Percentiles rank a stretch among this genome's conserved stretches.
Evolutionary conservation across 495 filamentous ascomycete genomes (phyloP).

Genomic region (Penicillium nucicola): DNA sequence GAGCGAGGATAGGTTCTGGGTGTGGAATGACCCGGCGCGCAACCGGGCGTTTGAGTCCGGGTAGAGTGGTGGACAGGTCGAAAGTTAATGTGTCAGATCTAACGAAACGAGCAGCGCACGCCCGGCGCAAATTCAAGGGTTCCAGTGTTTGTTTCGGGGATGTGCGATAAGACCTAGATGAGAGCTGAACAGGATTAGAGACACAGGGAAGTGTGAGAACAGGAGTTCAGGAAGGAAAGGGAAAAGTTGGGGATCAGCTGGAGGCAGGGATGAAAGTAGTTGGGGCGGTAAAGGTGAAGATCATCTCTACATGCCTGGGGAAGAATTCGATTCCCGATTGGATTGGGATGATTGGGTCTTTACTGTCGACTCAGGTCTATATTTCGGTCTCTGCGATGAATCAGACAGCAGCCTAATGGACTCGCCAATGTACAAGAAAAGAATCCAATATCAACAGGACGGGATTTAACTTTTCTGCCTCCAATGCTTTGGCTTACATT

Average conservation of each 20-base stretch:
- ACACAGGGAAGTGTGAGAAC: background rate
- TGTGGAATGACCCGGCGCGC: background rate
- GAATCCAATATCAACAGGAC: no score
- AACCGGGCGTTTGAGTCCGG: background rate
- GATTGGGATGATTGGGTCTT: no score
- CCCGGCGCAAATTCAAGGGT: conserved; percentile 20
- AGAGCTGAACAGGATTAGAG: background rate
- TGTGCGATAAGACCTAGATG: background rate
- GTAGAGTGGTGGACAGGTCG: no score
- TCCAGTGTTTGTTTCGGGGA: conserved; percentile 4
- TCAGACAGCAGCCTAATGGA: no score
- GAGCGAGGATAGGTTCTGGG: background rate
- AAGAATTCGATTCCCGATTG: background rate
- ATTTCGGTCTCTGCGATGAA: no score
- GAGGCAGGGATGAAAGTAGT: conserved; percentile 15
- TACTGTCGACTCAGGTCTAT: no score
- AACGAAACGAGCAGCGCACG: conserved; percentile 9
- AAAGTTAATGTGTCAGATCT: background rate
- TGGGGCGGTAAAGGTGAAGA: conserved; percentile 13
- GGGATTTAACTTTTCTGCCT: background rate
- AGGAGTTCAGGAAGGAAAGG: conserved; percentile 2
- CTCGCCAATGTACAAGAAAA: no score
- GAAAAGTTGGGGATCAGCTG: conserved; percentile 11
- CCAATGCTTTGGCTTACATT: background rate
- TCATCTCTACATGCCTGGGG: conserved; percentile 1